Evolutionary conservation across 306 rosid species (phyloP).

Genomic region (Vigna hirtella): DNA sequence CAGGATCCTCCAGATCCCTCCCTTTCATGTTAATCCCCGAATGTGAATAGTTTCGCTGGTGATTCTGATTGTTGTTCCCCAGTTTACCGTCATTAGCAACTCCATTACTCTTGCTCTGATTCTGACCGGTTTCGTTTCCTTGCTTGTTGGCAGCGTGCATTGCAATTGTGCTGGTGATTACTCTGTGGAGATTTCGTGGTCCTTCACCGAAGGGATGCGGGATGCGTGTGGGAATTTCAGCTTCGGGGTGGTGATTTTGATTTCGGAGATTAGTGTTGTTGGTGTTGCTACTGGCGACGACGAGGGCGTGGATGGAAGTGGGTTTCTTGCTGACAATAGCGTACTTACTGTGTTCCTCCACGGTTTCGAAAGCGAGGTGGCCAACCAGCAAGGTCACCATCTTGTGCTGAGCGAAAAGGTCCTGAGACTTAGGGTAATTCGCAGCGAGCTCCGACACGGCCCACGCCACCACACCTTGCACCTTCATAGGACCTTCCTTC

Average conservation of each 20-base stretch:
- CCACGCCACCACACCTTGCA: conserved; percentile 75
- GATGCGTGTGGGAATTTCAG: conserved; percentile 41
- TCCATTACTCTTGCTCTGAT: not conserved
- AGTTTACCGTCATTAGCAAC: conserved; percentile 52
- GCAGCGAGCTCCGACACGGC: conserved; percentile 81
- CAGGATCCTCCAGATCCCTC: conserved; percentile 75
- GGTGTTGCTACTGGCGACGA: conserved; percentile 59
- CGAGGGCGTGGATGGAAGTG: conserved; percentile 79
- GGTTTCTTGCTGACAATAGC: conserved; percentile 64
- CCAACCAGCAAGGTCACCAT: conserved; percentile 76
- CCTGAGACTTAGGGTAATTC: conserved; percentile 79
- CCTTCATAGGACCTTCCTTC: conserved; percentile 88
- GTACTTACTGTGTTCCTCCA: conserved; percentile 90
- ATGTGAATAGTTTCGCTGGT: conserved; percentile 52
- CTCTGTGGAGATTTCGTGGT: conserved; percentile 61
- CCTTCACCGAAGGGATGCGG: conserved; percentile 67
- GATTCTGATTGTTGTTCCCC: conserved; percentile 38
- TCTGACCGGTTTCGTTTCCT: conserved; percentile 30
- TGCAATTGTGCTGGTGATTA: conserved; percentile 70
- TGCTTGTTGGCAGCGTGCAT: conserved; percentile 51
- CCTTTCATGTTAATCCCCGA: conserved; percentile 71
- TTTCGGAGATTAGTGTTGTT: conserved; percentile 1
- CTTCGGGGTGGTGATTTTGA: conserved; percentile 43
- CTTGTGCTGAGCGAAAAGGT: conserved; percentile 85
- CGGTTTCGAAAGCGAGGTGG: conserved; percentile 91